Evolutionary conservation across 2,329 filamentous ascomycete genomes (phyloP).

Genomic region (Botrytis hyacinthi): DNA sequence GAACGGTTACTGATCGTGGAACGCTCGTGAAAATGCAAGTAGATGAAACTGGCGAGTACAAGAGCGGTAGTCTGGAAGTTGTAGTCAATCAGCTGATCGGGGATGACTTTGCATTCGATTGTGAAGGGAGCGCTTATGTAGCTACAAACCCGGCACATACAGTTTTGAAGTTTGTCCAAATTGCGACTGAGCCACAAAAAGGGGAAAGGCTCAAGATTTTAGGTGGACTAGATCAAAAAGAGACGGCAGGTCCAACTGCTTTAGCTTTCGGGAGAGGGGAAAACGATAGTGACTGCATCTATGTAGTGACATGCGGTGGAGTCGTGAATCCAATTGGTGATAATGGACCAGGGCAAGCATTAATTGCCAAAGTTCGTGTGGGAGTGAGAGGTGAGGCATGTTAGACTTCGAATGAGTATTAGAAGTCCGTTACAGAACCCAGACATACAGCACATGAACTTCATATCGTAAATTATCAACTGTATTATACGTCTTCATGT

Average conservation of each 20-base stretch:
- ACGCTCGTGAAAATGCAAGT: slow-evolving; percentile 5
- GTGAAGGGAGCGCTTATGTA: slow-evolving; percentile 1
- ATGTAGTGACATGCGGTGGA: slow-evolving; percentile 15
- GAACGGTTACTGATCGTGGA: neutral
- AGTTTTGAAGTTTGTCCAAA: neutral
- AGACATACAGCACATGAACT: neutral
- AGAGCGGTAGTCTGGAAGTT: neutral
- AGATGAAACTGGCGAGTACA: neutral
- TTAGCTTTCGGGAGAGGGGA: neutral
- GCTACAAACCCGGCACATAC: neutral
- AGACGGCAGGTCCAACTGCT: slow-evolving; percentile 7
- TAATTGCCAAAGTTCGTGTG: slow-evolving; percentile 1
- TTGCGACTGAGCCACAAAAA: neutral
- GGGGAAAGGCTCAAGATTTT: neutral
- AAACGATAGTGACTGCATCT: slow-evolving; percentile 1
- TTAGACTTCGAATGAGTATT: neutral
- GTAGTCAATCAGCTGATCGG: slow-evolving; percentile 1
- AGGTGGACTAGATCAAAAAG: neutral
- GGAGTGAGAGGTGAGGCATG: slow-evolving; percentile 7
- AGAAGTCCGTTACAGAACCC: neutral
- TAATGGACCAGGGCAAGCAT: neutral
- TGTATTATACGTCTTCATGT: neutral
- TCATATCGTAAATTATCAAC: neutral
- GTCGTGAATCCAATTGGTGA: neutral
- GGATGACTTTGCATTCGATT: slow-evolving; percentile 6